phyloP scores from a whole-genome alignment of 2,329 filamentous ascomycete genomes.

The Aureobasidium subglaciale region DNA sequence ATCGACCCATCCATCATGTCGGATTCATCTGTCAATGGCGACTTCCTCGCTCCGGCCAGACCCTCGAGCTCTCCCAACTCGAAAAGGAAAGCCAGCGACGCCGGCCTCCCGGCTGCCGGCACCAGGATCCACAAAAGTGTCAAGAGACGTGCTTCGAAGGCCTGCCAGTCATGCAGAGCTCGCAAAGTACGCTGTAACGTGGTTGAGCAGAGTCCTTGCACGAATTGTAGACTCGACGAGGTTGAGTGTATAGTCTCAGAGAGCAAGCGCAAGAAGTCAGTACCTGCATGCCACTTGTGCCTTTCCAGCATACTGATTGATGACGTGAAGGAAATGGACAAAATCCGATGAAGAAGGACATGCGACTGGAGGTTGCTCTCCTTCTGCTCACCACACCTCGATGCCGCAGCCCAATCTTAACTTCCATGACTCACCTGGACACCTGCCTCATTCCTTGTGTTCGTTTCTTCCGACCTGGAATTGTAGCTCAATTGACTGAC shows the following conservation, averaged over 20 bases:
- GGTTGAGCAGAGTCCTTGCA: constrained; percentile 77
- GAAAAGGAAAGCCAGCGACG: constrained; percentile 53
- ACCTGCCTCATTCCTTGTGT: constrained; percentile 59
- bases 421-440: constrained; percentile 13
- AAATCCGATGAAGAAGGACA: constrained; percentile 17
- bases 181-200: constrained; percentile 93
- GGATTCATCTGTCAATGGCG: constrained; percentile 15
- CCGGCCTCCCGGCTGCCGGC: constrained; percentile 45
- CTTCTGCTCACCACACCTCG: background rate
- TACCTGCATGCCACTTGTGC: constrained; percentile 23
- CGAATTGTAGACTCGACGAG: constrained; percentile 76
- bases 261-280: constrained; percentile 80
- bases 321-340: constrained; percentile 29
- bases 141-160: constrained; percentile 84
- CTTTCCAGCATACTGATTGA: background rate
- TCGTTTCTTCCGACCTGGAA: background rate
- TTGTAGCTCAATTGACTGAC: background rate
- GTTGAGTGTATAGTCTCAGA: constrained; percentile 63
- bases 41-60: background rate
- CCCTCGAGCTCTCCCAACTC: constrained; percentile 26
- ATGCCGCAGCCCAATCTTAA: constrained; percentile 2
- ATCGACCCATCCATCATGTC: constrained; percentile 11
- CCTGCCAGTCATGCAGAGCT: constrained; percentile 79
- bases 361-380: background rate
- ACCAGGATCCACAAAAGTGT: constrained; percentile 48